These are phyloP conservation scores for Lithohypha guttulata DNA, from an alignment of 2,329 filamentous ascomycete species.

Conservation along the genomic window DNA sequence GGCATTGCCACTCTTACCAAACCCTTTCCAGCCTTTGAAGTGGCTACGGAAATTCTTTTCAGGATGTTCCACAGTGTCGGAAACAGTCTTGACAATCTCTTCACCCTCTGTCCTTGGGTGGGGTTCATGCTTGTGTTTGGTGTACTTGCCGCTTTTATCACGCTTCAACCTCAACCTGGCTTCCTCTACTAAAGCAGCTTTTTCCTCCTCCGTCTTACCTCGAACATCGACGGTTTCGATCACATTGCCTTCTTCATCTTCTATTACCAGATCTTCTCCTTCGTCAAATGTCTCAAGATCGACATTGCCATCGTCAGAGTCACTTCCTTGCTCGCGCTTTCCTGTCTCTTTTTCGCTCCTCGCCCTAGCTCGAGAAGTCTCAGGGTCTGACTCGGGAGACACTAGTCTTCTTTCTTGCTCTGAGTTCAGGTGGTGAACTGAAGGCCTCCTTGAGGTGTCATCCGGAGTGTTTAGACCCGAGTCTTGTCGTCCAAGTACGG, in stretches of 20 bases:
- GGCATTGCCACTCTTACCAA: conserved; percentile 31
- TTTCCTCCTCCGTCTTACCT: conserved; percentile 44
- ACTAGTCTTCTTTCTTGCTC: background rate
- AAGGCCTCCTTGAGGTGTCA: conserved; percentile 20
- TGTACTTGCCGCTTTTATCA: conserved; percentile 36
- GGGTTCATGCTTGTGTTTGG: conserved; percentile 36
- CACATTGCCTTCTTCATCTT: conserved; percentile 81
- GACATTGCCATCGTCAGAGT: conserved; percentile 23
- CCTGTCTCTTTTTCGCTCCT: conserved; percentile 25
- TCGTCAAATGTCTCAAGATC: conserved; percentile 66
- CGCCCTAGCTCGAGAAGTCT: conserved; percentile 30
- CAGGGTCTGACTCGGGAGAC: conserved; percentile 22
- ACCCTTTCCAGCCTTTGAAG: conserved; percentile 36
- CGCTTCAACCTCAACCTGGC: conserved; percentile 44
- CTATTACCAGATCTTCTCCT: conserved; percentile 66
- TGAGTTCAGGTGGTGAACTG: conserved; percentile 14
- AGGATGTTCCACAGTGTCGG: conserved; percentile 27
- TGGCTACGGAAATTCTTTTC: conserved; percentile 35
- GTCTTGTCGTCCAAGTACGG: conserved; percentile 12
- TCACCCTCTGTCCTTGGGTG: conserved; percentile 36
- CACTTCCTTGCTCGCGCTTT: conserved; percentile 21
- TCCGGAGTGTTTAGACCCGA: conserved; percentile 18
- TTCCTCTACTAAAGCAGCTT: conserved; percentile 45
- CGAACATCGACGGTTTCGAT: conserved; percentile 50
- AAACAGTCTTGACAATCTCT: conserved; percentile 31